Base-by-base conservation (phyloP, 345 rosid genomes). In the Brassica juncea region DNA sequence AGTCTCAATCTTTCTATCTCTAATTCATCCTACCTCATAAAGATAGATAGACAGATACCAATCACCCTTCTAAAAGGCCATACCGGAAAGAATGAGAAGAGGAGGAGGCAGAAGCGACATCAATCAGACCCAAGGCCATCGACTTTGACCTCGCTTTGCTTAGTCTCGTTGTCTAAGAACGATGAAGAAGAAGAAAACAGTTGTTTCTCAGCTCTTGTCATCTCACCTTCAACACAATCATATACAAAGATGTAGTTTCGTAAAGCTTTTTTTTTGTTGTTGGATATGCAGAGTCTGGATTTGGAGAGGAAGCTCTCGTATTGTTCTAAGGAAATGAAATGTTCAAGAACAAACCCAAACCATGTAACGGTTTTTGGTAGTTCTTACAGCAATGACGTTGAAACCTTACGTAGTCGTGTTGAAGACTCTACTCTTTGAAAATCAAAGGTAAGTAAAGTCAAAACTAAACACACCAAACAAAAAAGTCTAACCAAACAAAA, bases 261-360 rank as follows among this genome's bases (percentile, higher is more conserved):
- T 93, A 93, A 92, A 91, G 93, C 58, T 82, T 76, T 59, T 83
- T 59, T 83, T 0, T 35, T 8, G 82, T 91, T 23, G 84, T 86
- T 68, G 98, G 94, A 31, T 91, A 91, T 80, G 92, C 90, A 58
- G 89, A 87, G 74, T 90, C 86, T 77, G 93, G 96, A 49, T 78
- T 79, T 14, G 92, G 89, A 2, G 82, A 88, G 61, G 89, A 93
- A 85, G 91, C 98, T 72, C 89, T 91, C 65, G 39, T 70, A 21
- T 79, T 30, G 0, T 93, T 89, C 77, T 4, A 76, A 34, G 57
- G 87, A 70, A 66, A 93, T 93, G 97, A 82, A 79, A 83, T 71
- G 8, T 72, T 42, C 66, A 4, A 90, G 86, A 4, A 74, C 80
- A 60, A 79, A 79, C 42, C 94, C 94, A 31, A 90, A 91, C 57